Percentiles rank a stretch among this genome's conserved stretches.
Evolutionary conservation across 495 filamentous ascomycete genomes (phyloP).

Genomic region (Trypethelium eluteriae): DNA sequence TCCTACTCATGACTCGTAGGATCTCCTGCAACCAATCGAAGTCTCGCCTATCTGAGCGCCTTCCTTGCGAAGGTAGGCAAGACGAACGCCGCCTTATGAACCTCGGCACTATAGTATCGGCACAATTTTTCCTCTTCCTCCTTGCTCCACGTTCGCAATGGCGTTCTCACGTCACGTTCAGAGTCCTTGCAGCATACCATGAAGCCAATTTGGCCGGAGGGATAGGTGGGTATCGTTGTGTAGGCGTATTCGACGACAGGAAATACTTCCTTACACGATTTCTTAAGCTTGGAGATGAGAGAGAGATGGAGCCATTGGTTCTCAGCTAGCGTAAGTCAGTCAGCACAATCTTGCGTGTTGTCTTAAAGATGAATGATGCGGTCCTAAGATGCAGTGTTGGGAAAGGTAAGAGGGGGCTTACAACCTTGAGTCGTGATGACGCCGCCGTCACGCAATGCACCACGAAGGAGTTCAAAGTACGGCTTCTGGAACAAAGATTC

Average conservation of each 20-base stretch:
- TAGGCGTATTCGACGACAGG: constrained; percentile 96
- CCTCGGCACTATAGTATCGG: constrained; percentile 91
- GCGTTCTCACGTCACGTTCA: constrained; percentile 70
- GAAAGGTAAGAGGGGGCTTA: constrained; percentile 64
- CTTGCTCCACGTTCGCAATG: constrained; percentile 64
- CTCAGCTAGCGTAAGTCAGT: constrained; percentile 58
- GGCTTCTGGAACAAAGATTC: constrained; percentile 96
- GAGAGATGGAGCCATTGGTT: constrained; percentile 98
- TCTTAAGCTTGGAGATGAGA: constrained; percentile 84
- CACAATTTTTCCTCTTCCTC: constrained; percentile 90
- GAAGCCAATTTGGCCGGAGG: constrained; percentile 98
- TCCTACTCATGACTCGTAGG: not conserved
- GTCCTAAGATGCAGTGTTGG: not conserved
- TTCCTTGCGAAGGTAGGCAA: constrained; percentile 85
- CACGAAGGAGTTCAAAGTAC: constrained; percentile 88
- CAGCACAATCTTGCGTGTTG: constrained; percentile 22
- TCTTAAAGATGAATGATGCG: constrained; percentile 11
- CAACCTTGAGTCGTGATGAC: constrained; percentile 99
- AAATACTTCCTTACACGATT: constrained; percentile 95
- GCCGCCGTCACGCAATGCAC: constrained; percentile 85
- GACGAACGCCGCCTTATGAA: constrained; percentile 89
- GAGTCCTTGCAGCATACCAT: constrained; percentile 98
- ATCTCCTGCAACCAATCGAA: not conserved
- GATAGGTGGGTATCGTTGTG: constrained; percentile 99
- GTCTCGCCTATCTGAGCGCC: constrained; percentile 46